Conservation (phyloP, 192 early-diverging fungal species). For the Allomyces javanicus region DNA sequence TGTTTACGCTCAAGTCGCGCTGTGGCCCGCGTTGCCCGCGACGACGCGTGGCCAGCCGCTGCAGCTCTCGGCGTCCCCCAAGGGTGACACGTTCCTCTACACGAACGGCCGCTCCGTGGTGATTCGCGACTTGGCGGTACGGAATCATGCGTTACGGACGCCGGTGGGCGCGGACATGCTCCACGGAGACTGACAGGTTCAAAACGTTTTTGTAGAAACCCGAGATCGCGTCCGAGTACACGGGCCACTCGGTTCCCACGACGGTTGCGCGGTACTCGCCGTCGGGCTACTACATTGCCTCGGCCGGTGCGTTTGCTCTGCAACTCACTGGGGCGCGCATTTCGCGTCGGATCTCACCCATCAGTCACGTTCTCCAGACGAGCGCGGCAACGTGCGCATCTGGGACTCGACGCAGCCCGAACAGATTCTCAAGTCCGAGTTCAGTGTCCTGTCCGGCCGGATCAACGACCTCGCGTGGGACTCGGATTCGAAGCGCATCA, state of each 20-base stretch:
- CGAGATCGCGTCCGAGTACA: conserved; percentile 57
- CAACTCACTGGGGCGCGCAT: conserved; percentile 2
- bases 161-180: too few relatives aligned
- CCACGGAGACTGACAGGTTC: too few relatives aligned
- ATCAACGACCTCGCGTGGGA: conserved; percentile 89
- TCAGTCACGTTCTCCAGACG: conserved; percentile 24
- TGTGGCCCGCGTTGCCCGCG: conserved; percentile 52
- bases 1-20: conserved; percentile 3
- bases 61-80: conserved; percentile 61
- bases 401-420: conserved; percentile 74
- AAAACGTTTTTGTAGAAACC: conserved; percentile 33
- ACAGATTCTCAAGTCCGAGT: conserved; percentile 72
- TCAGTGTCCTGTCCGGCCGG: conserved; percentile 38
- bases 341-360: not conserved
- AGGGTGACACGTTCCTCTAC: conserved; percentile 68
- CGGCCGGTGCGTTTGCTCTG: conserved; percentile 42
- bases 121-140: conserved; percentile 59
- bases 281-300: conserved; percentile 87
- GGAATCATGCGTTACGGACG: not conserved
- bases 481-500: conserved; percentile 81
- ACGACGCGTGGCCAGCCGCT: conserved; percentile 64
- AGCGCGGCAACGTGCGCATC: conserved; percentile 74
- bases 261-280: conserved; percentile 81
- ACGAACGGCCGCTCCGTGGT: conserved; percentile 75
- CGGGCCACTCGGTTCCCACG: conserved; percentile 49